Conservation (phyloP, 495 filamentous ascomycete species). For the Aspergillus wentii region DNA sequence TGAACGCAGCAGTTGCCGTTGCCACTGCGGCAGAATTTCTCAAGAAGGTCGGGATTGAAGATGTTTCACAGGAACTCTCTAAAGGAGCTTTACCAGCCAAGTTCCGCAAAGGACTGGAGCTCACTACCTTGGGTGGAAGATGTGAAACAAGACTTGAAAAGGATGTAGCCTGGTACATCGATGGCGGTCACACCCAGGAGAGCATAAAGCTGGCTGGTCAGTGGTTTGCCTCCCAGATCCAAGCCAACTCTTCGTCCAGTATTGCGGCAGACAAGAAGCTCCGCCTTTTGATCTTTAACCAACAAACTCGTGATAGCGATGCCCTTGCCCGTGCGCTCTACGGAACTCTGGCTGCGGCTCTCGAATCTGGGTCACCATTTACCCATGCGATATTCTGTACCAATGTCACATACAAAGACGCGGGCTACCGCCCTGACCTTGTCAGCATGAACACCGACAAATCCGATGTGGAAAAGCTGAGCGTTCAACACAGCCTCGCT, state of each 20-base stretch:
- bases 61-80: slow-evolving; percentile 44
- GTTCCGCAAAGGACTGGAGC: slow-evolving; percentile 70
- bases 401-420: slow-evolving; percentile 70
- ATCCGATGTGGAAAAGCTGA: slow-evolving; percentile 59
- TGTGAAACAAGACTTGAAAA: slow-evolving; percentile 72
- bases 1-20: slow-evolving; percentile 79
- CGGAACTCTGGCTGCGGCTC: slow-evolving; percentile 53
- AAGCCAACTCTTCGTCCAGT: slow-evolving; percentile 39
- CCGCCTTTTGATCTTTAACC: slow-evolving; percentile 90
- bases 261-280: slow-evolving; percentile 33
- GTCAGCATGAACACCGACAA: slow-evolving; percentile 70
- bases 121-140: slow-evolving; percentile 71
- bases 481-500: slow-evolving; percentile 70
- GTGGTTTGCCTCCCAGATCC: slow-evolving; percentile 69
- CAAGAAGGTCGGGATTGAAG: slow-evolving; percentile 30
- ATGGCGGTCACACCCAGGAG: slow-evolving; percentile 88
- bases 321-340: slow-evolving; percentile 64
- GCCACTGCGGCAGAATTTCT: slow-evolving; percentile 63
- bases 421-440: slow-evolving; percentile 71
- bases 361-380: slow-evolving; percentile 55
- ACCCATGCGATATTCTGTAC: slow-evolving; percentile 84
- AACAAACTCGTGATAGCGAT: slow-evolving; percentile 75
- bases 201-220: slow-evolving; percentile 71
- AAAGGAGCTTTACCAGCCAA: slow-evolving; percentile 51
- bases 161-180: slow-evolving; percentile 79